Evolutionary conservation across 441 rosid species (phyloP), one percentile per base, ranked within the genome.

Genomic region (Gossypium schwendimanii): DNA sequence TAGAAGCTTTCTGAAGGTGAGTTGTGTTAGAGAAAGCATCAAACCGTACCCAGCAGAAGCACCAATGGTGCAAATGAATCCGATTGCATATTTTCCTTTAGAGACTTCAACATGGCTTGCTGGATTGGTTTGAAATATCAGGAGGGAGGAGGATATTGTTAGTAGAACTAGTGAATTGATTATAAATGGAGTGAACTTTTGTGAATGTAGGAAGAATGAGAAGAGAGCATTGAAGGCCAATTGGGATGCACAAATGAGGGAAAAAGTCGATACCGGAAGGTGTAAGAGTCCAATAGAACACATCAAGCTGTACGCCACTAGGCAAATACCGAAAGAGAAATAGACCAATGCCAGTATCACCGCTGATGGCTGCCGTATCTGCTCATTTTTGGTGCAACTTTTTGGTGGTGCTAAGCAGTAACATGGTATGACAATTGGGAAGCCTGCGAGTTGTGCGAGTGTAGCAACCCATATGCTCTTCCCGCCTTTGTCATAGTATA

Each of bases 251-350:
- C 74, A 76, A 60, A 84, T 73, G 45, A 84, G 80, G 15, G 84
- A 86, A 58, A 61, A 85, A 2, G 92, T 88, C 24, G 92, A 88
- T 20, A 86, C 86, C 0, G 90, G 88, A 62, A 85, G 82, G 75
- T 81, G 82, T 7, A 75, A 70, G 12, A 87, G 83, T 45, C 89
- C 91, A n/a, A 83, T 20, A 6, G 88, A 80, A 31, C 75, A 85
- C 3, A 84, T 58, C 41, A 75, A 72, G 63, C 81, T 72, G 15
- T 76, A 72, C 20, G 72, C 79, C 2, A 83, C 82, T 14, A 77
- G 5, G 57, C 84, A 24, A 17, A 77, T 58, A 53, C 91, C 91
- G 5, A 84, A 68, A 17, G 69, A 14, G 7, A 80, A 4, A 31
- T 84, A 82, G 7, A 79, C 59, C 11, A 71, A 11, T 2, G 79